Percentiles rank a stretch among this genome's conserved stretches.
These are phyloP conservation scores for Phytophthora sp. DNA, from an alignment of 352 stramenopile genomes.

Conservation along the genomic window DNA sequence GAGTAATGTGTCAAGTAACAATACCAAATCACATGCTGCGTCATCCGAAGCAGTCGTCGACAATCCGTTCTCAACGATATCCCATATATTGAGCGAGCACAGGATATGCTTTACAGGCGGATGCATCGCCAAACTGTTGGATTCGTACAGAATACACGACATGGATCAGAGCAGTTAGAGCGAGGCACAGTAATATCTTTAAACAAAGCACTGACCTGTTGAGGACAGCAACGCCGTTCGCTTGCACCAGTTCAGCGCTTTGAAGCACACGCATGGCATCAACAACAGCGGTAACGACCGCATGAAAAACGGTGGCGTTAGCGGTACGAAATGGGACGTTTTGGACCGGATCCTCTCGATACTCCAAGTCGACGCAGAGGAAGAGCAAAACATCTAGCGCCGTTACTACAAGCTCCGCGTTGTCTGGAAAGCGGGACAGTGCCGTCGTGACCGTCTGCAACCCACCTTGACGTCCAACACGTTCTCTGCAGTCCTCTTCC, in stretches of 20 bases:
- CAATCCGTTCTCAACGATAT: constrained; percentile 26
- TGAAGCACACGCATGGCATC: constrained; percentile 40
- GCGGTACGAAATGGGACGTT: neutral
- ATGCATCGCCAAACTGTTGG: constrained; percentile 32
- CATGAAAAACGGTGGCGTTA: constrained; percentile 6
- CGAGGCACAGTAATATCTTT: neutral
- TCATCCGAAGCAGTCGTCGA: constrained; percentile 18
- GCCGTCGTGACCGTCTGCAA: constrained; percentile 45
- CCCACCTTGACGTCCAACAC: constrained; percentile 41
- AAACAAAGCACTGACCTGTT: constrained; percentile 38
- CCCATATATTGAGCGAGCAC: constrained; percentile 39
- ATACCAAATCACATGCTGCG: constrained; percentile 41
- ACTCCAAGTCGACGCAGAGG: constrained; percentile 57
- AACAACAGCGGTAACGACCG: constrained; percentile 26
- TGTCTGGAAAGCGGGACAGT: constrained; percentile 39
- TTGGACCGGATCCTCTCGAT: constrained; percentile 6
- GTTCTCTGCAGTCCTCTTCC: constrained; percentile 59
- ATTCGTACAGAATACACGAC: constrained; percentile 1
- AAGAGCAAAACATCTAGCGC: constrained; percentile 62
- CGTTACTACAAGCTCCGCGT: constrained; percentile 48
- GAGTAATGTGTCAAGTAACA: constrained; percentile 48
- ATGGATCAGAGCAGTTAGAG: neutral
- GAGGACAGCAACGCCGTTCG: constrained; percentile 58
- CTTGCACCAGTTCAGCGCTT: constrained; percentile 53
- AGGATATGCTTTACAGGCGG: constrained; percentile 34